A percentile compares a stretch with the other conserved stretches of the same genome.
These are phyloP conservation scores for Croton setiger DNA, from an alignment of 441 rosid genomes.

Conservation along the genomic window DNA sequence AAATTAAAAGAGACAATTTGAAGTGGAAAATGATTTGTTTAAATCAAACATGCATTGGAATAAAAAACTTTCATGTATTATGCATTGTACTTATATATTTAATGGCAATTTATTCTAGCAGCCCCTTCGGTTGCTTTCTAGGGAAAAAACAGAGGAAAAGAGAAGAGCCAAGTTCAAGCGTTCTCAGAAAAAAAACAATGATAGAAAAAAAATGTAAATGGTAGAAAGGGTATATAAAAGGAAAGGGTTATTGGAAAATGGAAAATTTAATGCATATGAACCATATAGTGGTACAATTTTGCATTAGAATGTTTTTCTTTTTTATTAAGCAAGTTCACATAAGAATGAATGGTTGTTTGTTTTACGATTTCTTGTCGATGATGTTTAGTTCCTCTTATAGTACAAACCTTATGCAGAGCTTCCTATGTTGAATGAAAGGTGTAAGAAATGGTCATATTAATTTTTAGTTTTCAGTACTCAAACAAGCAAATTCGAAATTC, in stretches of 20 bases:
- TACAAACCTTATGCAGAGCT: background rate
- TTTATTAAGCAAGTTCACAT: too few species aligned
- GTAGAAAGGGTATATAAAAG: background rate
- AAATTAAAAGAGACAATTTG: background rate
- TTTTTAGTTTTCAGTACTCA: background rate
- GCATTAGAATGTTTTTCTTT: background rate
- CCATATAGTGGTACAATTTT: background rate
- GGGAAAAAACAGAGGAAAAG: background rate
- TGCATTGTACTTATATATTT: too few species aligned
- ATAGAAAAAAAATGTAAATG: background rate
- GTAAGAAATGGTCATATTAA: background rate
- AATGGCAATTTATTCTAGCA: background rate
- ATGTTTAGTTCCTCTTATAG: background rate
- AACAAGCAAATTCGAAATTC: background rate
- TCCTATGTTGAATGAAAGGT: background rate
- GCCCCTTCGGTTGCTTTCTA: too few species aligned
- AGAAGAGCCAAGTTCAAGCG: background rate
- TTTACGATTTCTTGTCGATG: background rate
- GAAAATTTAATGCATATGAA: background rate
- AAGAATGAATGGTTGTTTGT: background rate
- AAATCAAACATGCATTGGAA: background rate
- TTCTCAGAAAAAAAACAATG: background rate
- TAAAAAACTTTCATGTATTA: background rate
- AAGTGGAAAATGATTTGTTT: background rate
- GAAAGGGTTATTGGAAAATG: background rate